Percentiles rank a stretch among this genome's conserved stretches.
phyloP scores from a whole-genome alignment of 116 monocot genomes.

The Papilionanthe hybrid region DNA sequence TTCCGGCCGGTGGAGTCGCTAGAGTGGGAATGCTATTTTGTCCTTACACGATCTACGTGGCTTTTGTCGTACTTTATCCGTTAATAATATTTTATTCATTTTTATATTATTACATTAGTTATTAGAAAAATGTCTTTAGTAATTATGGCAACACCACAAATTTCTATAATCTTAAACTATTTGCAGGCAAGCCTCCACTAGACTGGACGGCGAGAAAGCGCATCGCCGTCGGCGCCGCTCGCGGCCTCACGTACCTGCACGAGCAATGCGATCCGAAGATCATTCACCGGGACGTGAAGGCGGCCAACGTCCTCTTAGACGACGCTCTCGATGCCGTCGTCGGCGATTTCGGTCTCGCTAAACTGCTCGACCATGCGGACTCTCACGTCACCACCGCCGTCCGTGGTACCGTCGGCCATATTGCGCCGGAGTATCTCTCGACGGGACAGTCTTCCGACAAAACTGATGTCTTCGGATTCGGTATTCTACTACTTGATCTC shows the following conservation, averaged over 20 bases:
- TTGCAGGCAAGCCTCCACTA: slow-evolving; percentile 51
- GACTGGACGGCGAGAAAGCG: slow-evolving; percentile 61
- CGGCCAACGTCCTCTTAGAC: slow-evolving; percentile 72
- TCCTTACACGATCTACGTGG: not conserved
- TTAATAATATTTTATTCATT: not conserved
- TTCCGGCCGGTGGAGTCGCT: not conserved
- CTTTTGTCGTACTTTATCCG: not conserved
- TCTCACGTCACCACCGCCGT: slow-evolving; percentile 88
- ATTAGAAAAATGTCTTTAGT: too few relatives aligned
- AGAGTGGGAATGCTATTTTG: not conserved
- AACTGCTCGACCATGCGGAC: slow-evolving; percentile 74
- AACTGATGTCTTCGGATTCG: slow-evolving; percentile 84
- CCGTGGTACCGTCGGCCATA: slow-evolving; percentile 79
- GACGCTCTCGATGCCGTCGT: slow-evolving; percentile 54
- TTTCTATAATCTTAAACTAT: too few relatives aligned
- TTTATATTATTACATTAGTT: too few relatives aligned
- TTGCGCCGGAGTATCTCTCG: slow-evolving; percentile 79
- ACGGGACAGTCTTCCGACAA: slow-evolving; percentile 83
- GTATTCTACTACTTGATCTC: slow-evolving; percentile 68
- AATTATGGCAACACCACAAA: too few relatives aligned
- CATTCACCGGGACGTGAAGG: slow-evolving; percentile 81
- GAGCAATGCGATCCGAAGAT: slow-evolving; percentile 92
- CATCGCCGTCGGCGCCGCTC: slow-evolving; percentile 68
- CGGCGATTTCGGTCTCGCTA: slow-evolving; percentile 79
- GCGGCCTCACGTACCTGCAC: slow-evolving; percentile 75